These are phyloP conservation scores for Jasminum sambac DNA, from an alignment of 257 asterid species.

Conservation along the genomic window DNA sequence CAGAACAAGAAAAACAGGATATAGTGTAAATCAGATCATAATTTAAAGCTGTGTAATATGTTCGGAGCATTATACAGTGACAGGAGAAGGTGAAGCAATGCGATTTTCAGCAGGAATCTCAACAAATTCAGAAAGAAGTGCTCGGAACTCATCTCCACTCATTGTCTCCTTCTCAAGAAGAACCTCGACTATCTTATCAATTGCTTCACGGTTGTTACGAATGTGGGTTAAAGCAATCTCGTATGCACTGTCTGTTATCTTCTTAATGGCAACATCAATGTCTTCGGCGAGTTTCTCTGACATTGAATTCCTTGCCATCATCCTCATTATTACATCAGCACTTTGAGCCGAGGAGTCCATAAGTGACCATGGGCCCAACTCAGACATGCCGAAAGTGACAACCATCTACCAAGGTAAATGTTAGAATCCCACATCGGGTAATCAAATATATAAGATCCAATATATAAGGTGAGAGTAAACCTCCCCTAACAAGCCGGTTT, in stretches of 20 bases:
- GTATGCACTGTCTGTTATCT: slow-evolving; percentile 72
- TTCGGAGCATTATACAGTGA: slow-evolving; percentile 46
- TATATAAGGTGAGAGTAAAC: too few species aligned
- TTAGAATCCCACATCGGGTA: too few species aligned
- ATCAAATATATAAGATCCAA: too few species aligned
- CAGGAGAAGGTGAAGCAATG: slow-evolving; percentile 58
- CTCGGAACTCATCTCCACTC: slow-evolving; percentile 89
- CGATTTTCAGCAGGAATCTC: slow-evolving; percentile 82
- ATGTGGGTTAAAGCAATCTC: slow-evolving; percentile 77
- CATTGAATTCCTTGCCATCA: slow-evolving; percentile 99
- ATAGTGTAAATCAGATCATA: neutral
- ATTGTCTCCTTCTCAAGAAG: slow-evolving; percentile 93
- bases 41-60: slow-evolving; percentile 20
- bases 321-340: slow-evolving; percentile 83
- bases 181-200: slow-evolving; percentile 87
- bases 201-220: slow-evolving; percentile 81
- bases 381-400: slow-evolving; percentile 95
- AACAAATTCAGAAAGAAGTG: slow-evolving; percentile 72
- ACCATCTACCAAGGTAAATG: slow-evolving; percentile 74
- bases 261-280: slow-evolving; percentile 83
- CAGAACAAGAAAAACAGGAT: neutral
- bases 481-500: too few species aligned
- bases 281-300: slow-evolving; percentile 96
- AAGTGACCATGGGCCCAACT: slow-evolving; percentile 94
- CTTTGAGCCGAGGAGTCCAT: slow-evolving; percentile 78